A percentile compares a stretch with the other conserved stretches of the same genome.
Evolutionary conservation across 2,329 filamentous ascomycete species (phyloP).

Genomic region (Pseudopyrenochaeta lycopersici): DNA sequence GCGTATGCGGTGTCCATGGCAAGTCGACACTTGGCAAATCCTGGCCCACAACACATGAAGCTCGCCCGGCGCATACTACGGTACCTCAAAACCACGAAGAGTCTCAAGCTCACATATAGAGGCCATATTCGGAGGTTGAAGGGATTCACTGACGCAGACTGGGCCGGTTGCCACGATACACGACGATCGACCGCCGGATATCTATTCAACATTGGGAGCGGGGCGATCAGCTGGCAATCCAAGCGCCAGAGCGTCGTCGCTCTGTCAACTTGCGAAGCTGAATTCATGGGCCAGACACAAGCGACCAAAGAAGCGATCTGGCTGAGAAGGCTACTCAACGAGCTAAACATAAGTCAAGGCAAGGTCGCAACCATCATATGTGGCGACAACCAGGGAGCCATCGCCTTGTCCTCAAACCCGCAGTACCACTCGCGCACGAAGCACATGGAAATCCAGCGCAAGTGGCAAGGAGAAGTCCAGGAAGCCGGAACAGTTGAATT

Average conservation of each 20-base stretch:
- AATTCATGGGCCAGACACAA: slow-evolving; percentile 25
- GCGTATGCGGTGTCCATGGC: slow-evolving; percentile 20
- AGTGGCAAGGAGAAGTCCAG: background rate
- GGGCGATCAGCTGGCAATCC: slow-evolving; percentile 27
- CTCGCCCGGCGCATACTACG: slow-evolving; percentile 1
- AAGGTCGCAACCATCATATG: slow-evolving; percentile 5
- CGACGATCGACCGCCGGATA: slow-evolving; percentile 29
- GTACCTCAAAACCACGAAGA: slow-evolving; percentile 11
- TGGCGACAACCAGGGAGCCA: slow-evolving; percentile 17
- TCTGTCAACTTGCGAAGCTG: slow-evolving; percentile 27
- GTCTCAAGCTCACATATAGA: slow-evolving; percentile 9
- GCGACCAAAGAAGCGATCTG: slow-evolving; percentile 30
- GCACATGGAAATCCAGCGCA: slow-evolving; percentile 18
- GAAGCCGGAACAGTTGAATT: background rate
- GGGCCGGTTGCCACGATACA: slow-evolving; percentile 9
- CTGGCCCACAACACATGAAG: slow-evolving; percentile 12
- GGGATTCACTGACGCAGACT: slow-evolving; percentile 31
- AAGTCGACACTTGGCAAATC: slow-evolving; percentile 20
- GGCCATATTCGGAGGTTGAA: slow-evolving; percentile 9
- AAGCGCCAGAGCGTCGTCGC: slow-evolving; percentile 25
- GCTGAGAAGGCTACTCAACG: slow-evolving; percentile 15
- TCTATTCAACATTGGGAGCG: slow-evolving; percentile 24
- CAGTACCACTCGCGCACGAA: slow-evolving; percentile 14
- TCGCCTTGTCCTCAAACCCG: slow-evolving; percentile 15
- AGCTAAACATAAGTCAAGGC: slow-evolving; percentile 3